Conservation (phyloP, 1,139 yeast genomes). For the Hemisphaericaspora xylofermentans region DNA sequence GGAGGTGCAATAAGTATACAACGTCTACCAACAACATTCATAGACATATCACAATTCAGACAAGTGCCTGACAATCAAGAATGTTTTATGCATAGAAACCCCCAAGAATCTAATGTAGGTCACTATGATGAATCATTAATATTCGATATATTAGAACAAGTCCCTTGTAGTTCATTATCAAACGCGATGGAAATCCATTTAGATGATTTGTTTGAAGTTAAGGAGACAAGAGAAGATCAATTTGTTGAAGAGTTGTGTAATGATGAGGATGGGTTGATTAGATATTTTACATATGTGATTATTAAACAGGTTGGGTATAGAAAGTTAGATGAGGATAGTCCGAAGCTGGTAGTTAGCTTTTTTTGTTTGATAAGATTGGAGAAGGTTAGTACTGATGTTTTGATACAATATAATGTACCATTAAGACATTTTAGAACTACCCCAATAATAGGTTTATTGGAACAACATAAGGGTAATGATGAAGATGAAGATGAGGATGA, state of each 20-base stretch:
- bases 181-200: slow-evolving; percentile 43
- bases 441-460: slow-evolving; percentile 13
- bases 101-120: slow-evolving; percentile 16
- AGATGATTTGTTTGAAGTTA: slow-evolving; percentile 38
- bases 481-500: slow-evolving; percentile 19
- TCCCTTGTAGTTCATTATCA: slow-evolving; percentile 36
- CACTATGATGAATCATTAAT: slow-evolving; percentile 60
- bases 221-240: not conserved
- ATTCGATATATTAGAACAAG: slow-evolving; percentile 67
- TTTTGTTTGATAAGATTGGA: slow-evolving; percentile 54
- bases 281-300: slow-evolving; percentile 10
- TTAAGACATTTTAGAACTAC: slow-evolving; percentile 8
- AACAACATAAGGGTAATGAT: not conserved
- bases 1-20: slow-evolving; percentile 74
- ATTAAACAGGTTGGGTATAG: slow-evolving; percentile 9
- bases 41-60: slow-evolving; percentile 73
- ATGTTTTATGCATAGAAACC: slow-evolving; percentile 56
- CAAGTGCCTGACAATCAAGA: slow-evolving; percentile 91
- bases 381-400: slow-evolving; percentile 57
- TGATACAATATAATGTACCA: slow-evolving; percentile 62
- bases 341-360: slow-evolving; percentile 10
- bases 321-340: slow-evolving; percentile 7
- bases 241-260: slow-evolving; percentile 7
- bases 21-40: slow-evolving; percentile 30
- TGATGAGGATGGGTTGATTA: slow-evolving; percentile 6